Percentiles rank a stretch among this genome's conserved stretches.
phyloP scores from a whole-genome alignment of 306 rosid species.

The Carpinus viminea region DNA sequence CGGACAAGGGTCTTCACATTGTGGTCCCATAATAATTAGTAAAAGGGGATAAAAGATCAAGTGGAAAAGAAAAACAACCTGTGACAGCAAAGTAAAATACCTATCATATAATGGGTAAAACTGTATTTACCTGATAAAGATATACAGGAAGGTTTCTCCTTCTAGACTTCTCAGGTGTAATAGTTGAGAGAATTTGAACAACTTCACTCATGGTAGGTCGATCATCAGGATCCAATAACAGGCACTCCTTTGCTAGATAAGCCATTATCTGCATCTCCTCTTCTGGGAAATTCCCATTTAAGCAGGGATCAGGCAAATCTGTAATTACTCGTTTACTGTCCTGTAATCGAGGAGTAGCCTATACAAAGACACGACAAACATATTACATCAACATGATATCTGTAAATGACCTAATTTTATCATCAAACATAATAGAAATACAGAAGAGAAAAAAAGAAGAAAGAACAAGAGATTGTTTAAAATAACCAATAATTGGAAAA shows the following conservation, averaged over 20 bases:
- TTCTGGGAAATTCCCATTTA: slow-evolving; percentile 71
- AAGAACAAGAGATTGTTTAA: not conserved
- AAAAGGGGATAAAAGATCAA: not conserved
- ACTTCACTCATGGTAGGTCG: slow-evolving; percentile 96
- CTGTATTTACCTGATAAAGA: slow-evolving; percentile 61
- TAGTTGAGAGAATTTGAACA: slow-evolving; percentile 83
- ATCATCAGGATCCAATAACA: slow-evolving; percentile 82
- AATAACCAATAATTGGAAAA: not conserved
- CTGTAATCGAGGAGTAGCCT: slow-evolving; percentile 79
- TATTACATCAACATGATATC: slow-evolving; percentile 5
- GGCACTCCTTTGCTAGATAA: slow-evolving; percentile 91
- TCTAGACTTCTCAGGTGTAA: slow-evolving; percentile 72
- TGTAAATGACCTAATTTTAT: not conserved
- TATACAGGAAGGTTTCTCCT: slow-evolving; percentile 59
- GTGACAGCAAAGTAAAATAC: not conserved
- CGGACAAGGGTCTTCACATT: not conserved
- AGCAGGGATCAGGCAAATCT: slow-evolving; percentile 69
- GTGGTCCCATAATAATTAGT: not conserved
- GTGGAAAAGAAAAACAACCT: not conserved
- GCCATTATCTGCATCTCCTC: slow-evolving; percentile 94
- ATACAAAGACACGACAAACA: slow-evolving; percentile 29
- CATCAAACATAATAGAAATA: not conserved
- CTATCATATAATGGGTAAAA: slow-evolving; percentile 4
- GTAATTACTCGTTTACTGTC: slow-evolving; percentile 63
- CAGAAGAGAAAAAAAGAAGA: not conserved